phyloP scores from a whole-genome alignment of 257 asterid genomes.

The Petunia secreta region DNA sequence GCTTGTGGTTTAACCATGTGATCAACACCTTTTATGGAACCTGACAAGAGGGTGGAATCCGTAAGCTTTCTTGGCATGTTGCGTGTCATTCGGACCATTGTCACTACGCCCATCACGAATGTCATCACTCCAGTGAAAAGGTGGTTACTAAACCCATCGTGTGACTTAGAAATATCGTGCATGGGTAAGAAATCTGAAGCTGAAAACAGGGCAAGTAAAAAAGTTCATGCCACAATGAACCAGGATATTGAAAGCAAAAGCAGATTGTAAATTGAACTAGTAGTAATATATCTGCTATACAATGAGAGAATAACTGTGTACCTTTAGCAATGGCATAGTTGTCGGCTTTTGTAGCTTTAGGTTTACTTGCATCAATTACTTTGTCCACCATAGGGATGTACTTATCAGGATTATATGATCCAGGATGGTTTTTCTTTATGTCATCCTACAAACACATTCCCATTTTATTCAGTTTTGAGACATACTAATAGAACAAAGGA shows the following conservation, averaged over 20 bases:
- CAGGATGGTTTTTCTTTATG: background rate
- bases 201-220: background rate
- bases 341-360: slow-evolving; percentile 39
- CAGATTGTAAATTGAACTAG: background rate
- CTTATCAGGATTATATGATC: slow-evolving; percentile 2
- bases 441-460: background rate
- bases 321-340: slow-evolving; percentile 57
- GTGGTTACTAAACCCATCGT: slow-evolving; percentile 63
- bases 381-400: slow-evolving; percentile 52
- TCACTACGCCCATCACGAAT: slow-evolving; percentile 81
- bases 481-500: background rate
- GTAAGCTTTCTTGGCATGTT: slow-evolving; percentile 89
- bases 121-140: slow-evolving; percentile 78
- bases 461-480: background rate
- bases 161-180: slow-evolving; percentile 36
- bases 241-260: background rate
- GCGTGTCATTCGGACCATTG: slow-evolving; percentile 85
- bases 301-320: slow-evolving; percentile 20
- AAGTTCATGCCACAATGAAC: background rate
- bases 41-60: slow-evolving; percentile 69
- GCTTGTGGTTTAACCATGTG: slow-evolving; percentile 47
- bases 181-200: slow-evolving; percentile 42
- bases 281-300: background rate
- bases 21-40: slow-evolving; percentile 54
- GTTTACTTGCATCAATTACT: slow-evolving; percentile 51